phyloP scores from a whole-genome alignment of 176 grass and related monocot species.

The Hyparrhenia diplandra region DNA sequence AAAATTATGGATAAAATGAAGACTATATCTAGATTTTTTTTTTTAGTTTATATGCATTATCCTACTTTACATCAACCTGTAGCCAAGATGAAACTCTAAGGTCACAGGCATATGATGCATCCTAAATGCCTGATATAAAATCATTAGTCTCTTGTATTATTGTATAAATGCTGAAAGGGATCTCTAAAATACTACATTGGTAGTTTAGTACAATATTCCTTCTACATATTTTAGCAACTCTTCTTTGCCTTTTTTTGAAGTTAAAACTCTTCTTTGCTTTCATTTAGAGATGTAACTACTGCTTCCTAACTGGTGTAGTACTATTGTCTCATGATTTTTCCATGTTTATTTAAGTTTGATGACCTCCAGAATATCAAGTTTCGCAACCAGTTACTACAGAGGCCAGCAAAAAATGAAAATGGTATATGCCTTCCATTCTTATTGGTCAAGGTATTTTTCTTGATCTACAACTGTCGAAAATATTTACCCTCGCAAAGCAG shows the following conservation, averaged over 20 bases:
- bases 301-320: conserved; percentile 9
- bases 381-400: conserved; percentile 59
- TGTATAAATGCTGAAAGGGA: conserved; percentile 16
- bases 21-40: background rate
- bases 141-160: background rate
- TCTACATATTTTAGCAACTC: background rate
- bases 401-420: conserved; percentile 44
- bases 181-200: background rate
- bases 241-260: background rate
- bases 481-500: background rate
- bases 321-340: conserved; percentile 23
- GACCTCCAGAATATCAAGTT: conserved; percentile 75
- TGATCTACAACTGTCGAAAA: background rate
- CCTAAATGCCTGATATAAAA: conserved; percentile 7
- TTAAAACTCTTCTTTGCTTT: conserved; percentile 23
- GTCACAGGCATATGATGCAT: background rate
- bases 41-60: background rate
- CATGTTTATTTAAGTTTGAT: conserved; percentile 72
- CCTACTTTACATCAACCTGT: conserved; percentile 1
- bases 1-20: background rate
- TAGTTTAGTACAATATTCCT: background rate
- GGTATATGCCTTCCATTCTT: conserved; percentile 85
- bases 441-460: conserved; percentile 74
- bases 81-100: background rate
- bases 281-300: conserved; percentile 19